phyloP scores from a whole-genome alignment of 148 eudicot genomes.

The Camellia japonica region DNA sequence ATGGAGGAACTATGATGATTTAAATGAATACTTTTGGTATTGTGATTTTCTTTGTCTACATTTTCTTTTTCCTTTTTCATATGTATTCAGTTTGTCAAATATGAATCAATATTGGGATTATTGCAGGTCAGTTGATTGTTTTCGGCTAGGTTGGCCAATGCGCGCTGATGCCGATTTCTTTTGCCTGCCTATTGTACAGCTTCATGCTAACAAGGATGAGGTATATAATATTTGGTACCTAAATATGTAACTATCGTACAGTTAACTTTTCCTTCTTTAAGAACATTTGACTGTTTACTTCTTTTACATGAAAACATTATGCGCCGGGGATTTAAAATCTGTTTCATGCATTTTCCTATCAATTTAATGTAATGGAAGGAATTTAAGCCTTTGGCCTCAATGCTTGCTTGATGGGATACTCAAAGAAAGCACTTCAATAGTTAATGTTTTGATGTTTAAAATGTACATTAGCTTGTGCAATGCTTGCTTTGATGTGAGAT shows the following conservation, averaged over 20 bases:
- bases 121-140: conserved; percentile 66
- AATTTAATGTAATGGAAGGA: too few relatives aligned
- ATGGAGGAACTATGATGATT: conserved; percentile 75
- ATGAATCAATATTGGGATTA: conserved; percentile 13
- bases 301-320: neutral
- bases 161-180: conserved; percentile 80
- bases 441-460: too few relatives aligned
- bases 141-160: conserved; percentile 75
- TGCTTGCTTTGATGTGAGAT: too few relatives aligned
- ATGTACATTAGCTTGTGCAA: too few relatives aligned
- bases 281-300: too few relatives aligned
- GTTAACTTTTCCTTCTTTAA: neutral
- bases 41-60: neutral
- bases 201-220: conserved; percentile 22
- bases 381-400: too few relatives aligned
- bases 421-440: too few relatives aligned
- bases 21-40: conserved; percentile 77
- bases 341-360: neutral
- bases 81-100: neutral
- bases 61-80: neutral
- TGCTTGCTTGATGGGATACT: too few relatives aligned
- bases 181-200: conserved; percentile 26
- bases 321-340: neutral
- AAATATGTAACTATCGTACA: neutral
- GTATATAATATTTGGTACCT: conserved; percentile 5